phyloP scores from a whole-genome alignment of 345 rosid species.

The Sonneratia caseolaris region DNA sequence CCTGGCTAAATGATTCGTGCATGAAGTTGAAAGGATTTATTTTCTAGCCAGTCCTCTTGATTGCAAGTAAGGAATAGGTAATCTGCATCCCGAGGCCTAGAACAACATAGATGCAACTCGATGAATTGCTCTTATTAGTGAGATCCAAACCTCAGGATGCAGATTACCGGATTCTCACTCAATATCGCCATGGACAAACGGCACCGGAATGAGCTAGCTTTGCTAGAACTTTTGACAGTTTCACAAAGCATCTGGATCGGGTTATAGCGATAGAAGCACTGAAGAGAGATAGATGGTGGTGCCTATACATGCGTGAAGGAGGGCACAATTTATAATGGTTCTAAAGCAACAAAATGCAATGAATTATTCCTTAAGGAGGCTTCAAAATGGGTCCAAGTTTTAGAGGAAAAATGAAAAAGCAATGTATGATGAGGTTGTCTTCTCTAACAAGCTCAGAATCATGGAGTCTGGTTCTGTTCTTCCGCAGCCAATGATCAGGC shows the following conservation, averaged over 20 bases:
- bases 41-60: neutral
- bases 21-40: neutral
- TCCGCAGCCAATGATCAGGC: neutral
- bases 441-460: neutral
- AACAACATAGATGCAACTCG: neutral
- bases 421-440: neutral
- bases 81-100: slow-evolving; percentile 2
- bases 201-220: neutral
- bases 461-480: neutral
- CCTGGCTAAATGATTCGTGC: neutral
- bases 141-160: slow-evolving; percentile 4
- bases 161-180: neutral
- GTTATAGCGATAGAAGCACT: neutral
- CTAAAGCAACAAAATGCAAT: neutral
- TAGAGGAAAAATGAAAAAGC: neutral
- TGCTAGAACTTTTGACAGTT: neutral
- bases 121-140: neutral
- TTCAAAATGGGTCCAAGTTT: neutral
- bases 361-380: neutral
- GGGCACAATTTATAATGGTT: neutral
- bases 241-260: slow-evolving; percentile 10
- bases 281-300: neutral
- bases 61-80: slow-evolving; percentile 1
- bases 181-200: neutral
- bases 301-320: neutral